Evolutionary conservation across 208 protist species (phyloP).

Genomic region (Jaenimonas drosophilae): DNA sequence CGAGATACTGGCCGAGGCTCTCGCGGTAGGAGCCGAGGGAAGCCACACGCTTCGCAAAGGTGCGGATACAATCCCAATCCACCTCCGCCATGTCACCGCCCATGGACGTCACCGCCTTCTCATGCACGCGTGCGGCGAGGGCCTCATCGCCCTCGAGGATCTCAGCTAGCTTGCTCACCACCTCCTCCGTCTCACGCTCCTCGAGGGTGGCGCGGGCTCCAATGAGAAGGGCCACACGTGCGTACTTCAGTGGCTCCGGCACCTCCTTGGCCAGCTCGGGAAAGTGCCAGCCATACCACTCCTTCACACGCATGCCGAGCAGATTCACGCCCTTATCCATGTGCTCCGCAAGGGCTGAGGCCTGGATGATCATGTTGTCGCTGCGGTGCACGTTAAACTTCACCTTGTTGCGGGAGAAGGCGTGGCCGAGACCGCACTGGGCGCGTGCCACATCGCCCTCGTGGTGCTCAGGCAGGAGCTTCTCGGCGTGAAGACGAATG

Average conservation of each 20-base stretch:
- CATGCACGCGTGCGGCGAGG: constrained; percentile 75
- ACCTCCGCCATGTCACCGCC: constrained; percentile 93
- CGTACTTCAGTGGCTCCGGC: constrained; percentile 94
- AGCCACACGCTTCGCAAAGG: constrained; percentile 93
- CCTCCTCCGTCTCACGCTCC: constrained; percentile 56
- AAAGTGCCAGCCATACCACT: constrained; percentile 99
- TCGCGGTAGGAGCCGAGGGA: constrained; percentile 89
- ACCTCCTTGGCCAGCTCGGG: constrained; percentile 98
- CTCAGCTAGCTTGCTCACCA: constrained; percentile 59
- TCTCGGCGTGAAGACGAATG: constrained; percentile 93
- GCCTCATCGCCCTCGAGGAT: constrained; percentile 81
- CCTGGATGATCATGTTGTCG: constrained; percentile 99
- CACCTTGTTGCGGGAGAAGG: constrained; percentile 97
- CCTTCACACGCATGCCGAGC: constrained; percentile 98
- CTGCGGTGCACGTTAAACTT: constrained; percentile 99
- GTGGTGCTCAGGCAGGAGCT: constrained; percentile 91
- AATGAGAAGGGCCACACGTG: constrained; percentile 86
- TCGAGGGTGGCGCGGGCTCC: constrained; percentile 66
- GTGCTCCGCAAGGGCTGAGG: constrained; percentile 96
- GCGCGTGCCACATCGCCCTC: constrained; percentile 94
- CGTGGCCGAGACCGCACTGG: constrained; percentile 97
- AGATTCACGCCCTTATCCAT: constrained; percentile 99
- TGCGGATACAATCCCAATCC: constrained; percentile 95
- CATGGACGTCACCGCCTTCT: constrained; percentile 95
- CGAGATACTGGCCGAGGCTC: constrained; percentile 93